Base-by-base conservation (phyloP, 805 yeast genomes). In the Kodamaea neixiangensis region DNA sequence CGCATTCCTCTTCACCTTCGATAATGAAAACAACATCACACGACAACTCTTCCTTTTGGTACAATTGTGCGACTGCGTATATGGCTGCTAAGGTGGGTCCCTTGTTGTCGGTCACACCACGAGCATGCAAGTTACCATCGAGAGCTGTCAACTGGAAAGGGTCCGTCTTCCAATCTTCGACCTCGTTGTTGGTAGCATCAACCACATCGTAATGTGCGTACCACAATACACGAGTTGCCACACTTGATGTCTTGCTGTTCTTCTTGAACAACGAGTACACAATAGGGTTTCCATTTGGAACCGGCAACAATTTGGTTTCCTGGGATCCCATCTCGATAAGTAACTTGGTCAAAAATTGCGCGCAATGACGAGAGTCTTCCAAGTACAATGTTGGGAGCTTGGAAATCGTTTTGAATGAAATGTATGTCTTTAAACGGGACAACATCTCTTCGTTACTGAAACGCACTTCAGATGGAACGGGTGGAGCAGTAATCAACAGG, bases 141-240 rank as follows among this genome's bases (percentile, higher is more conserved):
- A 79, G 77, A 2, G 96, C 87, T 0, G 87, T 79, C 63, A 94
- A 66, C 18, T 71, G 68, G 64, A 87, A 94, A 0, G 98, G 98
- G 54, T 86, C 85, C 0, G 94, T 80, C 7, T 73, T 65, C 97
- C 98, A 93, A 35, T 50, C 57, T 25, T 75, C 75, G 5, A 74
- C 76, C n/a, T 56, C 61, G 18, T 73, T 69, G 46, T 77, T 77
- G 31, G 81, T 80, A 0, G 96, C 96, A 52, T 87, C 88, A 38
- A 93, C 90, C 21, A 93, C 97, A 68, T 93, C 99, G 64, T 94
- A 93, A 73, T 93, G 99, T 1, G 97, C 98, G 67, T 93, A 93
- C 87, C 96, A 93, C 44, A 93, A 66, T 3, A 90, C 76, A 50
- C 88, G 73, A 2, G 54, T 49, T 10, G 51, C 45, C n/a, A 15